Percentiles rank a stretch among this genome's conserved stretches.
These are phyloP conservation scores for Ophiocordyceps camponoti-rufipedis DNA, from an alignment of 2,329 filamentous ascomycete species.

Conservation along the genomic window DNA sequence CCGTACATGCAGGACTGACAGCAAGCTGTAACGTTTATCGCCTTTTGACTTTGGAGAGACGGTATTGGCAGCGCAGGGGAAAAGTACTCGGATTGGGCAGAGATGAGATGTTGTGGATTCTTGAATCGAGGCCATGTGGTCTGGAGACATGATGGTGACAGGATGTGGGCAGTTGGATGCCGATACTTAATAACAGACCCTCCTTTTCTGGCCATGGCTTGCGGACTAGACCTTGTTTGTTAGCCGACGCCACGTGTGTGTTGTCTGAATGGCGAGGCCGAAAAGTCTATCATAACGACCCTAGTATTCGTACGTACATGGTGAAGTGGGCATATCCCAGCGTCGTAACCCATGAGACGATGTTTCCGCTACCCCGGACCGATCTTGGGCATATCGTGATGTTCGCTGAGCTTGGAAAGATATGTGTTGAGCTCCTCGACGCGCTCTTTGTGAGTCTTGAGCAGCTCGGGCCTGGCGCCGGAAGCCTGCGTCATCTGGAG, in stretches of 20 bases:
- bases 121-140: neutral
- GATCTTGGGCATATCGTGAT: conserved; percentile 83
- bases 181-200: neutral
- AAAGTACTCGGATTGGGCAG: neutral
- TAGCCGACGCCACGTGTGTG: neutral
- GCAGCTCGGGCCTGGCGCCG: conserved; percentile 47
- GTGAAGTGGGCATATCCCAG: conserved; percentile 9
- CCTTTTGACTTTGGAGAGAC: neutral
- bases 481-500: conserved; percentile 55
- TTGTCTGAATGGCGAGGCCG: too few relatives aligned
- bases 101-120: neutral
- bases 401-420: conserved; percentile 78
- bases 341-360: conserved; percentile 4
- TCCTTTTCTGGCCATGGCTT: too few relatives aligned
- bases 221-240: neutral
- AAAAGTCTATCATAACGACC: too few relatives aligned
- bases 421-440: conserved; percentile 94
- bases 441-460: conserved; percentile 92
- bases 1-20: neutral
- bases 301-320: too few relatives aligned
- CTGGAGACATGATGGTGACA: neutral
- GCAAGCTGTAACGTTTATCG: neutral
- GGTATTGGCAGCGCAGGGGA: neutral
- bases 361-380: conserved; percentile 30
- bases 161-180: neutral